These are phyloP conservation scores for Aspergillus intermedius DNA, from an alignment of 2,329 filamentous ascomycete genomes.

Conservation along the genomic window DNA sequence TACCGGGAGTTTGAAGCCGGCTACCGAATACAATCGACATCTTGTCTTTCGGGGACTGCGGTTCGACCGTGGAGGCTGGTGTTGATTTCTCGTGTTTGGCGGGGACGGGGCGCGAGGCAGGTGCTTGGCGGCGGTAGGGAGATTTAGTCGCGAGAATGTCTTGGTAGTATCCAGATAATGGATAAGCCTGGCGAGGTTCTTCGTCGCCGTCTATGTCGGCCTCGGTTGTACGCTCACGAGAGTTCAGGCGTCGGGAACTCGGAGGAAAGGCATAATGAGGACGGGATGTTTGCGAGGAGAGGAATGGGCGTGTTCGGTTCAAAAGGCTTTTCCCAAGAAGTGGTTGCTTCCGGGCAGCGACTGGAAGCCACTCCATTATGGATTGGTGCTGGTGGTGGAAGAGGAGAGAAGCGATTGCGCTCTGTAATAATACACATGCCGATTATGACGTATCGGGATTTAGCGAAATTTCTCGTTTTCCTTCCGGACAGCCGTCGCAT, in stretches of 20 bases:
- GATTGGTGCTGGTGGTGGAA: neutral
- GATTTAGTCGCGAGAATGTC: constrained; percentile 33
- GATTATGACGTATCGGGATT: neutral
- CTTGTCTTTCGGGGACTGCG: constrained; percentile 37
- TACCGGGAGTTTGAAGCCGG: constrained; percentile 64
- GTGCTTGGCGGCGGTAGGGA: constrained; percentile 15
- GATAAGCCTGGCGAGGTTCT: constrained; percentile 28
- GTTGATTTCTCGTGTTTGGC: constrained; percentile 13
- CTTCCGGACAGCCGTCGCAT: neutral
- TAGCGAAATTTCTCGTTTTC: neutral
- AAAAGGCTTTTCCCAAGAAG: constrained; percentile 8
- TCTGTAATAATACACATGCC: neutral
- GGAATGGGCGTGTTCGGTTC: neutral
- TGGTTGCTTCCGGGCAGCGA: constrained; percentile 12
- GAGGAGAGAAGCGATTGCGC: neutral
- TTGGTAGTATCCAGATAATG: constrained; percentile 39
- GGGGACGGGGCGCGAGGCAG: constrained; percentile 11
- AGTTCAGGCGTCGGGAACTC: constrained; percentile 15
- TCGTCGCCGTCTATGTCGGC: constrained; percentile 8
- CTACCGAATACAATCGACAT: constrained; percentile 75
- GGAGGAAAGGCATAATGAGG: constrained; percentile 14
- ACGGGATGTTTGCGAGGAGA: constrained; percentile 2
- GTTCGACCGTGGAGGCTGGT: constrained; percentile 11
- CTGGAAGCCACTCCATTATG: constrained; percentile 23
- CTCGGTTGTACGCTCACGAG: constrained; percentile 10